phyloP scores from a whole-genome alignment of 192 early-diverging fungal genomes.

The Rhizophagus prolifer region DNA sequence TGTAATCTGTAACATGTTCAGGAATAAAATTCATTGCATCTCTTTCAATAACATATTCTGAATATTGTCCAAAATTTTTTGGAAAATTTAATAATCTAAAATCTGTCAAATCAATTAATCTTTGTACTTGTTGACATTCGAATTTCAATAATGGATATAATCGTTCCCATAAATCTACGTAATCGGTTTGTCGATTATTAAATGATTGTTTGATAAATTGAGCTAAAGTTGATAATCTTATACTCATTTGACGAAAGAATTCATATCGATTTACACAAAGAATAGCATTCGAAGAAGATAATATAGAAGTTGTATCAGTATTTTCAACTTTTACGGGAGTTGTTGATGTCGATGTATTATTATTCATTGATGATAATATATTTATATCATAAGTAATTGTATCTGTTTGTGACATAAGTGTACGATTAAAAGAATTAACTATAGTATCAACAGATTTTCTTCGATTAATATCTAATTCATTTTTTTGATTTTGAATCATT shows the following conservation, averaged over 20 bases:
- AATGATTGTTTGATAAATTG: not conserved
- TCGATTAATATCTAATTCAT: not conserved
- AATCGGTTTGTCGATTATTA: not conserved
- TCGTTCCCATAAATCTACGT: not conserved
- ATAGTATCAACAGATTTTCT: not conserved
- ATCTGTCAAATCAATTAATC: slow-evolving; percentile 9
- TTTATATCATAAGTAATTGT: not conserved
- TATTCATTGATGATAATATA: no score
- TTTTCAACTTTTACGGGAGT: not conserved
- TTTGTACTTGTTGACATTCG: slow-evolving; percentile 4
- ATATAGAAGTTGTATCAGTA: not conserved
- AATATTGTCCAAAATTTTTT: not conserved
- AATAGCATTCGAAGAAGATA: not conserved
- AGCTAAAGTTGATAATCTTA: not conserved
- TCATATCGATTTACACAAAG: not conserved
- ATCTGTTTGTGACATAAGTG: not conserved
- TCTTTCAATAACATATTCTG: not conserved
- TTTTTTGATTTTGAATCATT: not conserved
- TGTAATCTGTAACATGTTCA: not conserved
- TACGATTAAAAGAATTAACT: not conserved
- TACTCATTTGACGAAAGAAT: slow-evolving; percentile 3
- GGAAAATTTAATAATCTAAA: not conserved
- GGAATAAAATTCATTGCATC: not conserved
- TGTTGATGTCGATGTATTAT: not conserved
- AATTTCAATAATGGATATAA: slow-evolving; percentile 1